Evolutionary conservation across 805 yeast species (phyloP).

Genomic region (Zygotorulaspora chibaensis): DNA sequence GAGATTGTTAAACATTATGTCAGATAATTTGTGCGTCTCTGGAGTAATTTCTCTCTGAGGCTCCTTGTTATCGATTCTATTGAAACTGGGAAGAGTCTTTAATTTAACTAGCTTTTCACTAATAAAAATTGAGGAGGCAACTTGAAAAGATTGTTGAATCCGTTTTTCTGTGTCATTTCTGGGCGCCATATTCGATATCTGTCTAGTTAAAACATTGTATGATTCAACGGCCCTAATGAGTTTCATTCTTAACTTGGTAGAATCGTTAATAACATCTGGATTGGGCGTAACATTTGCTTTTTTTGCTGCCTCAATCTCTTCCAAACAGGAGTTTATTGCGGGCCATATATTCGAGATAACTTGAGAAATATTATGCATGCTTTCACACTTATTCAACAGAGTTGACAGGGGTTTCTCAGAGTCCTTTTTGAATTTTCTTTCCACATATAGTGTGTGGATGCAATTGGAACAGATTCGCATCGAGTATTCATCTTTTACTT

Average conservation of each 20-base stretch:
- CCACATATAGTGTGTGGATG: constrained; percentile 55
- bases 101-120: constrained; percentile 64
- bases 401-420: constrained; percentile 32
- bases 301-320: constrained; percentile 33
- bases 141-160: constrained; percentile 52
- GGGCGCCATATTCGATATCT: constrained; percentile 36
- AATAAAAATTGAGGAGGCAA: constrained; percentile 53
- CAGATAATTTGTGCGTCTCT: constrained; percentile 15
- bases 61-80: constrained; percentile 5
- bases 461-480: constrained; percentile 70
- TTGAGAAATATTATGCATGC: constrained; percentile 37
- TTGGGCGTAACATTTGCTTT: constrained; percentile 19
- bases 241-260: constrained; percentile 41
- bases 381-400: constrained; percentile 40
- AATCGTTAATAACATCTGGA: constrained; percentile 33
- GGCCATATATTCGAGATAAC: constrained; percentile 42
- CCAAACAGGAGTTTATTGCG: constrained; percentile 39
- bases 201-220: constrained; percentile 48
- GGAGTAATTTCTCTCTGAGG: constrained; percentile 7
- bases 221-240: constrained; percentile 47
- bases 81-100: constrained; percentile 49
- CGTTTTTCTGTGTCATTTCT: constrained; percentile 42
- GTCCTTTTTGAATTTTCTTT: constrained; percentile 47
- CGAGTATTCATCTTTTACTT: constrained; percentile 26
- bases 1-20: constrained; percentile 33